phyloP scores from a whole-genome alignment of 495 filamentous ascomycete genomes.

The Neurospora sublineolata region DNA sequence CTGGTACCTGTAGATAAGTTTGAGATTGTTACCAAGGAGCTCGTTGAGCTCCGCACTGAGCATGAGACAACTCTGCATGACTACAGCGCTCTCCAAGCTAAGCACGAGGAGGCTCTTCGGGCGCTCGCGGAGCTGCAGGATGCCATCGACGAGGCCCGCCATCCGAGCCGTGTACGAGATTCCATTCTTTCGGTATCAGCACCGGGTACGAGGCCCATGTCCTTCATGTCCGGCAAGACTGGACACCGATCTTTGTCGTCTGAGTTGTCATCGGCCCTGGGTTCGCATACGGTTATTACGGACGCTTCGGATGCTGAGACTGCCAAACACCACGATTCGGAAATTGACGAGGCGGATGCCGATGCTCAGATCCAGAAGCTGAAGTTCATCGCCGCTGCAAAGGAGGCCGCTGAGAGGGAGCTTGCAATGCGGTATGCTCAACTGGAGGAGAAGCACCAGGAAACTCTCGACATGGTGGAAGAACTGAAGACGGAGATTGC shows the following conservation, averaged over 20 bases:
- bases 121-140: conserved; percentile 77
- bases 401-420: conserved; percentile 58
- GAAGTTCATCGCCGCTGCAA: conserved; percentile 58
- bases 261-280: conserved; percentile 89
- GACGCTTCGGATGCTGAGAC: conserved; percentile 44
- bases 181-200: conserved; percentile 45
- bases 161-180: conserved; percentile 42
- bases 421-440: conserved; percentile 69
- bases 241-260: conserved; percentile 85
- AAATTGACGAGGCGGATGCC: conserved; percentile 23
- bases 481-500: conserved; percentile 78
- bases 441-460: conserved; percentile 68
- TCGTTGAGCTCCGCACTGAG: conserved; percentile 79
- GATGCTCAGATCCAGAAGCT: conserved; percentile 59
- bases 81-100: conserved; percentile 69
- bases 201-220: conserved; percentile 56
- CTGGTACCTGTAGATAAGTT: conserved; percentile 80
- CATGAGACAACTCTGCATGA: conserved; percentile 78
- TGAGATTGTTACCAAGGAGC: conserved; percentile 82
- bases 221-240: conserved; percentile 86
- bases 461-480: conserved; percentile 74
- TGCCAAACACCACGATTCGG: conserved; percentile 18
- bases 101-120: conserved; percentile 82
- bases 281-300: conserved; percentile 57
- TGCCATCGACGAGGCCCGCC: conserved; percentile 69